Evolutionary conservation across 192 early-diverging fungal species (phyloP).

Genomic region (Thamnidium elegans): DNA sequence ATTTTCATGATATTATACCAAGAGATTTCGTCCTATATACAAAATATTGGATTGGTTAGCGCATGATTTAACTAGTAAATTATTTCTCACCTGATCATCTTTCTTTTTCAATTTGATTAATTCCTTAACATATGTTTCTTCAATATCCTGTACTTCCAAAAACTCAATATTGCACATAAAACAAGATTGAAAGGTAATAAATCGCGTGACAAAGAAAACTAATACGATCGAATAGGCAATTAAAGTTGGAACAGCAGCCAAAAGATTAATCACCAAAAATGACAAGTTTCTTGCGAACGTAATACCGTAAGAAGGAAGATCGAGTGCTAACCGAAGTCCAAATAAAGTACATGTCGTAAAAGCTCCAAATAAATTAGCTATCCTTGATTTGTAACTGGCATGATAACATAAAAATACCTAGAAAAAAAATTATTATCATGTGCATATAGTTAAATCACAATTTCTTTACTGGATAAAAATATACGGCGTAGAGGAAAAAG

Average conservation of each 20-base stretch:
- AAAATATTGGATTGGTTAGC: background rate
- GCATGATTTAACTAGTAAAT: background rate
- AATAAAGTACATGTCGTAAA: slow-evolving; percentile 24
- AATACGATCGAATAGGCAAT: slow-evolving; percentile 24
- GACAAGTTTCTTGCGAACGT: slow-evolving; percentile 25
- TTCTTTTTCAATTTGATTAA: slow-evolving; percentile 5
- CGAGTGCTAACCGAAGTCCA: slow-evolving; percentile 19
- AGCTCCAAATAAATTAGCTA: slow-evolving; percentile 28
- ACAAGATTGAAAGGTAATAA: slow-evolving; percentile 21
- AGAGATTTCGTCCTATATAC: background rate
- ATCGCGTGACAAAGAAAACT: slow-evolving; percentile 18
- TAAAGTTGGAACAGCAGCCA: slow-evolving; percentile 21
- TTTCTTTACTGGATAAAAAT: slow-evolving; percentile 37
- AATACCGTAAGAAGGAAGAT: slow-evolving; percentile 25
- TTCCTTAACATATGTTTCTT: slow-evolving; percentile 30
- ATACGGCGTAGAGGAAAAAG: slow-evolving; percentile 35
- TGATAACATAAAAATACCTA: slow-evolving; percentile 41
- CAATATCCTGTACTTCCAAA: slow-evolving; percentile 27
- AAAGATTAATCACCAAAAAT: slow-evolving; percentile 24
- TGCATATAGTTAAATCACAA: background rate
- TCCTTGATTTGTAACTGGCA: slow-evolving; percentile 28
- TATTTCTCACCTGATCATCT: background rate
- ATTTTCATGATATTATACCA: no score
- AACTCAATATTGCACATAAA: slow-evolving; percentile 20
- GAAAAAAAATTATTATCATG: background rate